Evolutionary conservation across 2,329 filamentous ascomycete genomes (phyloP), one percentile per base, ranked within the genome.

Genomic region (Claviceps citrina): DNA sequence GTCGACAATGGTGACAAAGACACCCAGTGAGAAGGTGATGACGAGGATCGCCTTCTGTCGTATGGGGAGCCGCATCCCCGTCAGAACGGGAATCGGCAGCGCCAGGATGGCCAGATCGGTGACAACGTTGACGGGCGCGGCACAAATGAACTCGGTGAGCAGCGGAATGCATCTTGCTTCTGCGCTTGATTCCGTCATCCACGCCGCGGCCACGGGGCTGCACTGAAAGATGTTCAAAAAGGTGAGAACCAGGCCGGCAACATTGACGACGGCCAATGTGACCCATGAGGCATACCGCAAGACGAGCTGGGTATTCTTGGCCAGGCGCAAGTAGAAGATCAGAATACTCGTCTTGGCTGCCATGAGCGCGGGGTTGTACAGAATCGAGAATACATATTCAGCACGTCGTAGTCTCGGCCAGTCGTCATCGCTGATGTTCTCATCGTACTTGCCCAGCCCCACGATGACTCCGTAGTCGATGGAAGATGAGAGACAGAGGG

Each of bases 271-370:
- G 36, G 66, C 67, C 2, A 95, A 65, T 0, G 83, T 85, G 4
- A 71, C 66, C 66, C 86, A 86, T n/a, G 84, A 91, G n/a, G 79
- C 78, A 60, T 81, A 74, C 43, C 81, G 76, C 47, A 94, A 79
- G 37, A 87, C 67, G 46, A 76, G 75, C 48, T 93, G 77, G 0
- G 74, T 78, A 43, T 84, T 82, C 51, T 79, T 81, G 20, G 84
- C 83, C 36, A 95, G 68, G 31, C 81, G 79, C 37, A 95, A 68
- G 61, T 93, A 95, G 59, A 95, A 95, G 39, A 91, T 70, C 43
- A 95, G 68, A 50, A 95, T 84, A n/a, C 85, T 93, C 0, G 84
- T 86, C 62, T 95, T 95, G 38, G 84, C 85, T 3, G 81, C 78
- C 84, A 93, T 93, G 41, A 94, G 67, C 3, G 84, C 81, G 10